These are phyloP conservation scores for Ligustrum vulgare DNA, from an alignment of 257 asterid genomes.

Conservation along the genomic window DNA sequence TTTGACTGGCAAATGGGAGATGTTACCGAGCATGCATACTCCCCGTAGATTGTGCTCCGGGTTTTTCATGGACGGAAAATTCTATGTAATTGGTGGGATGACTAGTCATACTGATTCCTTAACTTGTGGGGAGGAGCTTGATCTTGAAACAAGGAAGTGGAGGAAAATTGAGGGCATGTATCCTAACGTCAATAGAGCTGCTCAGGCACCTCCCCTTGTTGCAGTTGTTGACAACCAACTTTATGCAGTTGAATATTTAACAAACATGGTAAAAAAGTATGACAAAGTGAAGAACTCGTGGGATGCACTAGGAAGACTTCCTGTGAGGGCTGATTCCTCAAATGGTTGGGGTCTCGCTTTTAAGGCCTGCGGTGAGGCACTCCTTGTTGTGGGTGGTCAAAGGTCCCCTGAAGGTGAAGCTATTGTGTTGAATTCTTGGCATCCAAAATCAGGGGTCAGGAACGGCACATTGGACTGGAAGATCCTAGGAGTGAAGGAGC, in stretches of 20 bases:
- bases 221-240: conserved; percentile 78
- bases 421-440: conserved; percentile 69
- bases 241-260: conserved; percentile 71
- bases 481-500: conserved; percentile 73
- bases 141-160: conserved; percentile 70
- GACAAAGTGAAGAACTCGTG: conserved; percentile 56
- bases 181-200: conserved; percentile 76
- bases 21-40: conserved; percentile 76
- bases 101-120: conserved; percentile 64
- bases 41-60: conserved; percentile 86
- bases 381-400: conserved; percentile 90
- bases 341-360: conserved; percentile 97
- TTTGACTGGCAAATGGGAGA: conserved; percentile 67
- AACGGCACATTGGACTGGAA: conserved; percentile 71
- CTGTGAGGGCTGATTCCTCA: conserved; percentile 78
- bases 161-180: conserved; percentile 73
- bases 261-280: conserved; percentile 84
- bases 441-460: conserved; percentile 52
- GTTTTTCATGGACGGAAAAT: conserved; percentile 75
- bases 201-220: conserved; percentile 93
- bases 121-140: conserved; percentile 84
- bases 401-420: conserved; percentile 89
- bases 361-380: conserved; percentile 67
- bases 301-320: conserved; percentile 78
- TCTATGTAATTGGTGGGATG: conserved; percentile 89